Evolutionary conservation across 2,329 filamentous ascomycete species (phyloP).

Genomic region (Aspergillus sp.): DNA sequence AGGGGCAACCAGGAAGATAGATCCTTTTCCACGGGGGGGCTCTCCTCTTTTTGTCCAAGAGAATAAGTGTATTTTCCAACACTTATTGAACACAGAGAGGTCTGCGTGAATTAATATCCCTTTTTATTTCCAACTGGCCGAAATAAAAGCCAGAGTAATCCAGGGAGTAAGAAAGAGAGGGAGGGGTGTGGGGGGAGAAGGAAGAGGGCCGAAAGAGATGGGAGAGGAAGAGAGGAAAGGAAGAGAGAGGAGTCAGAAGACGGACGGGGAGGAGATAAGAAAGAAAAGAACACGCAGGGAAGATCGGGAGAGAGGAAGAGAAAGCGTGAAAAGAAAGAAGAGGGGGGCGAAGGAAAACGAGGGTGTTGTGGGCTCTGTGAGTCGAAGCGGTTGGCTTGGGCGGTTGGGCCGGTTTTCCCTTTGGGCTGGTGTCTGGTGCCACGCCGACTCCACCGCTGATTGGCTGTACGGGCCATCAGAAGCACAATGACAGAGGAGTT

Average conservation of each 20-base stretch:
- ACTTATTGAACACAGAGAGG: too few species aligned
- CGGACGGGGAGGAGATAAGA: constrained; percentile 17
- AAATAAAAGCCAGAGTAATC: not conserved
- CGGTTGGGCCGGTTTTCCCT: constrained; percentile 9
- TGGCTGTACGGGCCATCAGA: not conserved
- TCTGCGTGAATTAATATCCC: too few species aligned
- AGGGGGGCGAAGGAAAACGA: constrained; percentile 30
- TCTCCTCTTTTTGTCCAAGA: too few species aligned
- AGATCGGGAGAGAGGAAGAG: constrained; percentile 7
- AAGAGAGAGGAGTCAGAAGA: constrained; percentile 16
- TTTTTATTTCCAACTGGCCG: too few species aligned
- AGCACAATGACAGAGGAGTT: too few species aligned
- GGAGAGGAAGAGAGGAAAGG: constrained; percentile 24
- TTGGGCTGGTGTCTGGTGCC: constrained; percentile 12
- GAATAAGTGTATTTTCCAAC: too few species aligned
- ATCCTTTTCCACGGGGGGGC: too few species aligned
- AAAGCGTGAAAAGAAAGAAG: constrained; percentile 15
- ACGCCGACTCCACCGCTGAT: not conserved
- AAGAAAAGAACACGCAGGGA: constrained; percentile 26
- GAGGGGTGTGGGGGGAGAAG: constrained; percentile 7
- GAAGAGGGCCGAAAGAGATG: constrained; percentile 13
- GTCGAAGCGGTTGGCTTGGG: constrained; percentile 2
- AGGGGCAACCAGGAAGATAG: too few species aligned
- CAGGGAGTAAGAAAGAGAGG: constrained; percentile 2
- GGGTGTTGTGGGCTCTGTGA: not conserved